phyloP scores from a whole-genome alignment of 306 rosid species.

The Lagenaria siceraria region DNA sequence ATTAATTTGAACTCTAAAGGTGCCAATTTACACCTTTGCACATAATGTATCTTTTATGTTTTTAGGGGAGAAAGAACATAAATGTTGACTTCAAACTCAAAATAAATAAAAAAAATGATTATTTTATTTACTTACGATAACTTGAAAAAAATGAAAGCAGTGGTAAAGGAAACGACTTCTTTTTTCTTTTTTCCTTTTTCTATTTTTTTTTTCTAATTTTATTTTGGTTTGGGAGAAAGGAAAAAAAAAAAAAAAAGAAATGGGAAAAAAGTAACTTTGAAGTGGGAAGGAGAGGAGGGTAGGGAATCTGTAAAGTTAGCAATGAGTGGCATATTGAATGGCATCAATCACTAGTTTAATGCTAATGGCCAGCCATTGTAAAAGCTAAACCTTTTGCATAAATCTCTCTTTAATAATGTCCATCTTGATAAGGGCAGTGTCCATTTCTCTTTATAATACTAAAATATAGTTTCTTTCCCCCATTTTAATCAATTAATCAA shows the following conservation, averaged over 20 bases:
- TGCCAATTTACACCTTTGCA: no score
- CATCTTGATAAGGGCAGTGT: neutral
- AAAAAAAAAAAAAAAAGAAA: no score
- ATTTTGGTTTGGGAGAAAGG: no score
- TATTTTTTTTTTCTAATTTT: no score
- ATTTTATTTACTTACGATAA: neutral
- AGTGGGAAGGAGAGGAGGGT: neutral
- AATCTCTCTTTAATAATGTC: neutral
- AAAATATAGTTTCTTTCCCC: neutral
- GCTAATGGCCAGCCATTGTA: neutral
- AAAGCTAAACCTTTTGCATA: neutral
- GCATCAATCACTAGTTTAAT: neutral
- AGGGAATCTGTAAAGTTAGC: neutral
- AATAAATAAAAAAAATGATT: neutral
- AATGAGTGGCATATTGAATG: neutral
- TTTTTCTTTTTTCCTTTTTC: neutral
- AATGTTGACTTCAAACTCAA: neutral
- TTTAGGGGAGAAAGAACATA: no score
- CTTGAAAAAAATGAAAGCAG: neutral
- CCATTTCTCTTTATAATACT: neutral
- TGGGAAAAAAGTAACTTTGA: neutral
- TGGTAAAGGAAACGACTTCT: neutral
- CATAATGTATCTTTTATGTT: no score
- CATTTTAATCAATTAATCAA: no score
- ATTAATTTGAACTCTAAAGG: no score